These are phyloP conservation scores for Aureobasidium sp. DNA, from an alignment of 2,329 filamentous ascomycete genomes.

Conservation along the genomic window DNA sequence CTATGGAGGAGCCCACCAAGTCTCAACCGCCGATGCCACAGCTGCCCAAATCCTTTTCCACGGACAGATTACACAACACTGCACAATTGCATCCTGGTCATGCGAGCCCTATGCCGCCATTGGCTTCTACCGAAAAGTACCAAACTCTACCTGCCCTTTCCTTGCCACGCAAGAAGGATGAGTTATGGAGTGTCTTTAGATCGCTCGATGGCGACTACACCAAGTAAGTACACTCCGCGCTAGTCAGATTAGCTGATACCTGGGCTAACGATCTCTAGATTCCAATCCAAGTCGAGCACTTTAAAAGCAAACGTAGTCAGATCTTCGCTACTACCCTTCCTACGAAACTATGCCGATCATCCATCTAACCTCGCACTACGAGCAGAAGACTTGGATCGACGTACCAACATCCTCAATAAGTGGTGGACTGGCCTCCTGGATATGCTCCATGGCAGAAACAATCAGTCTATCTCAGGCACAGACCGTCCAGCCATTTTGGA, in stretches of 20 bases:
- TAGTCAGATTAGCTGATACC: constrained; percentile 3
- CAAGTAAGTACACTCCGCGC: constrained; percentile 42
- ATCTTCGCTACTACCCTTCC: constrained; percentile 65
- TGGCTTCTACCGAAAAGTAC: constrained; percentile 35
- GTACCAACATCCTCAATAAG: constrained; percentile 73
- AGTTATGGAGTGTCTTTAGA: constrained; percentile 62
- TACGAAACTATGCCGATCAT: constrained; percentile 63
- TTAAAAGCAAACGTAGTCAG: constrained; percentile 72
- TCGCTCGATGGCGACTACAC: constrained; percentile 61
- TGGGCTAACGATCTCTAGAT: constrained; percentile 36
- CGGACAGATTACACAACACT: constrained; percentile 37
- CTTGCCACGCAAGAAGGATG: constrained; percentile 55
- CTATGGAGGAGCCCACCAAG: constrained; percentile 11
- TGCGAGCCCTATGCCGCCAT: constrained; percentile 38
- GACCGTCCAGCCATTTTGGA: constrained; percentile 77
- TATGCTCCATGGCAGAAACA: constrained; percentile 68
- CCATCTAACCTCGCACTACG: constrained; percentile 58
- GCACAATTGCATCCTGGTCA: constrained; percentile 29
- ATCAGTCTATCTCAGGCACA: constrained; percentile 73
- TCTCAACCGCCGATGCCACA: constrained; percentile 32
- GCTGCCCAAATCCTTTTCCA: constrained; percentile 44
- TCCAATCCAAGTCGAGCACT: constrained; percentile 64
- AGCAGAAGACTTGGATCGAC: constrained; percentile 76
- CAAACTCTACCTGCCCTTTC: constrained; percentile 22
- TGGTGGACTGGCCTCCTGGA: constrained; percentile 86